phyloP scores from a whole-genome alignment of 495 filamentous ascomycete species.

The Aspergillus diversus region DNA sequence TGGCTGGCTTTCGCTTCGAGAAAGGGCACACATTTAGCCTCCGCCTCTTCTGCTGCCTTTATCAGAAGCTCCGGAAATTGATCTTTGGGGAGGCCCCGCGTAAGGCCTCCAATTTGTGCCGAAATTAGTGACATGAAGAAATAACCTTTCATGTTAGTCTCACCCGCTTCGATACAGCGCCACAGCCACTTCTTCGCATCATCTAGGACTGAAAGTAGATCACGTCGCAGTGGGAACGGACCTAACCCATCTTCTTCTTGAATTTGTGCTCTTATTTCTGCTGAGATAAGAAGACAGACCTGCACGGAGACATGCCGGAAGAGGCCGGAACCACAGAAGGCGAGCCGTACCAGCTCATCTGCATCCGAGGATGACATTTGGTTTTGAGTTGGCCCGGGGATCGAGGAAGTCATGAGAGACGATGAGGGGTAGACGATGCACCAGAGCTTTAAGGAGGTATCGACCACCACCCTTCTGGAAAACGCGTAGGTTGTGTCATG shows the following conservation, averaged over 20 bases:
- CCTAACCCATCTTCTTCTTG: conserved; percentile 52
- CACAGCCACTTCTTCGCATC: conserved; percentile 50
- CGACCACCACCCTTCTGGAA: conserved; percentile 7
- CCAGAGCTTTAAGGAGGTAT: conserved; percentile 45
- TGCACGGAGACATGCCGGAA: conserved; percentile 43
- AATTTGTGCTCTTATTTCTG: conserved; percentile 32
- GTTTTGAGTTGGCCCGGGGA: not conserved
- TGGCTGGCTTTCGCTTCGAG: not conserved
- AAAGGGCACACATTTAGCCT: conserved; percentile 18
- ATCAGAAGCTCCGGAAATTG: conserved; percentile 36
- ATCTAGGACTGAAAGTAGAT: conserved; percentile 51
- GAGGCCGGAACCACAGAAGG: conserved; percentile 49
- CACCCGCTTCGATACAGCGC: conserved; percentile 47
- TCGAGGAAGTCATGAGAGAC: not conserved
- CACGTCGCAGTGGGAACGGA: conserved; percentile 18
- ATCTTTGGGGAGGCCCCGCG: conserved; percentile 35
- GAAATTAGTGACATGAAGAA: conserved; percentile 44
- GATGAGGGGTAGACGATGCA: conserved; percentile 29
- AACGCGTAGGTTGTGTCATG: conserved; percentile 11
- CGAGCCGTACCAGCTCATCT: conserved; percentile 48
- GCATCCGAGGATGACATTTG: not conserved
- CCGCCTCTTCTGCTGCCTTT: conserved; percentile 44
- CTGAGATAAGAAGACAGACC: not conserved
- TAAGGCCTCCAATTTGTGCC: conserved; percentile 49
- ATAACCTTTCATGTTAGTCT: conserved; percentile 60